A percentile compares a stretch with the other conserved stretches of the same genome.
Conservation (phyloP, 371 early-diverging fungal genomes). For the Blastocladiella emersonii region DNA sequence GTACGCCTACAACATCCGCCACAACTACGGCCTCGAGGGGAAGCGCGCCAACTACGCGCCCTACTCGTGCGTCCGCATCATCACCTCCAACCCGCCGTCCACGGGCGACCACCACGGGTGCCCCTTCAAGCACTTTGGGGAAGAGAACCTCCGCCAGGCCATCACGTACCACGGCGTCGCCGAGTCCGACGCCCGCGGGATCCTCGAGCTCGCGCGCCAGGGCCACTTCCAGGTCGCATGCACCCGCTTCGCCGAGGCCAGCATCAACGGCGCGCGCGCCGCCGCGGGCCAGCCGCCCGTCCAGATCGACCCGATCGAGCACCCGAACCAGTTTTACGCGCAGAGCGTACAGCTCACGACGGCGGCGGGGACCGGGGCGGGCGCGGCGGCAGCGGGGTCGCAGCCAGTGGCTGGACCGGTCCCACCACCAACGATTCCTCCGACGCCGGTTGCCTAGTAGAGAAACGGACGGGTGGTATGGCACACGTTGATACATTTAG, state of each 20-base stretch:
- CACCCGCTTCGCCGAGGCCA: slow-evolving; percentile 63
- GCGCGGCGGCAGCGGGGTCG: too few relatives aligned
- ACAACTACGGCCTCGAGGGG: slow-evolving; percentile 98
- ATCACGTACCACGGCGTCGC: slow-evolving; percentile 31
- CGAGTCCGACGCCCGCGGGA: slow-evolving; percentile 42
- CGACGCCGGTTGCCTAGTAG: too few relatives aligned
- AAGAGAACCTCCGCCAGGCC: slow-evolving; percentile 40
- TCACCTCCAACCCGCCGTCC: slow-evolving; percentile 56
- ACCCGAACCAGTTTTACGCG: slow-evolving; percentile 1
- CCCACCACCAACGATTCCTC: too few relatives aligned
- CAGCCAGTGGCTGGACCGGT: too few relatives aligned
- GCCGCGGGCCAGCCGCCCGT: slow-evolving; percentile 30
- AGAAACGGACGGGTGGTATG: too few relatives aligned
- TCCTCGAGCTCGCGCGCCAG: slow-evolving; percentile 46
- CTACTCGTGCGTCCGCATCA: slow-evolving; percentile 84
- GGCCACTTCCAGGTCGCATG: slow-evolving; percentile 90
- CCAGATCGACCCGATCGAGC: neutral
- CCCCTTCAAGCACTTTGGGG: slow-evolving; percentile 77
- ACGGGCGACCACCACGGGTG: slow-evolving; percentile 86
- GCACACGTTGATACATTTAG: too few relatives aligned
- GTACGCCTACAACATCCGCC: slow-evolving; percentile 92
- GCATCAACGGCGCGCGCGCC: too few relatives aligned
- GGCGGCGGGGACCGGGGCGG: too few relatives aligned
- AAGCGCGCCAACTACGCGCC: slow-evolving; percentile 82
- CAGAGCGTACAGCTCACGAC: slow-evolving; percentile 1